Conservation (phyloP, 1,139 yeast species). For the Meyerozyma guilliermondii region DNA sequence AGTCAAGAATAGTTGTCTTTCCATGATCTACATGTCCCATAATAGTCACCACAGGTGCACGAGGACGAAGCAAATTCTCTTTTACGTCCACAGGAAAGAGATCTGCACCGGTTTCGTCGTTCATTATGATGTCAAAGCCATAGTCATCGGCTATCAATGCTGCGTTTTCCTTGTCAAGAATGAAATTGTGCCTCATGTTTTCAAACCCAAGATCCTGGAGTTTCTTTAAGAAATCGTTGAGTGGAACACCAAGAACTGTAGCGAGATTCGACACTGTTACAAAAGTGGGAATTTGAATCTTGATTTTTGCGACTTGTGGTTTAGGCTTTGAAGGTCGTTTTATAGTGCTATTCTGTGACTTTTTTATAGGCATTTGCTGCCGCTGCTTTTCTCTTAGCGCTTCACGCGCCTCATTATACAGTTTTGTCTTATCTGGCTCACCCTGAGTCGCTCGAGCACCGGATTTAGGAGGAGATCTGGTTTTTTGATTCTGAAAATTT, state of each 20-base stretch:
- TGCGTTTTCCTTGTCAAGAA: conserved; percentile 82
- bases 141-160: conserved; percentile 83
- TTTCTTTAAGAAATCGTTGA: conserved; percentile 53
- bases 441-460: background rate
- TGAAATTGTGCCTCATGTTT: conserved; percentile 68
- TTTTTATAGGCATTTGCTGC: conserved; percentile 7
- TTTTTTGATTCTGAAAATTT: conserved; percentile 1
- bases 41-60: conserved; percentile 94
- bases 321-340: background rate
- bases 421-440: conserved; percentile 5
- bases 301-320: conserved; percentile 15
- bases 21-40: conserved; percentile 99
- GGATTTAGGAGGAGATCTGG: background rate
- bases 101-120: conserved; percentile 60
- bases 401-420: conserved; percentile 13
- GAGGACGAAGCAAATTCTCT: conserved; percentile 43
- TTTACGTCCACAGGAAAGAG: conserved; percentile 46
- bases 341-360: conserved; percentile 1
- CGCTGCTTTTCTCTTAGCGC: conserved; percentile 15
- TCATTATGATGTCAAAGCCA: conserved; percentile 63
- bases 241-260: conserved; percentile 60
- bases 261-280: conserved; percentile 75
- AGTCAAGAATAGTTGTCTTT: conserved; percentile 88
- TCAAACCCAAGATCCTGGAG: conserved; percentile 72
- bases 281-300: conserved; percentile 63